Evolutionary conservation across 768 basidiomycete genomes (phyloP).

Genomic region (Saitozyma podzolica): DNA sequence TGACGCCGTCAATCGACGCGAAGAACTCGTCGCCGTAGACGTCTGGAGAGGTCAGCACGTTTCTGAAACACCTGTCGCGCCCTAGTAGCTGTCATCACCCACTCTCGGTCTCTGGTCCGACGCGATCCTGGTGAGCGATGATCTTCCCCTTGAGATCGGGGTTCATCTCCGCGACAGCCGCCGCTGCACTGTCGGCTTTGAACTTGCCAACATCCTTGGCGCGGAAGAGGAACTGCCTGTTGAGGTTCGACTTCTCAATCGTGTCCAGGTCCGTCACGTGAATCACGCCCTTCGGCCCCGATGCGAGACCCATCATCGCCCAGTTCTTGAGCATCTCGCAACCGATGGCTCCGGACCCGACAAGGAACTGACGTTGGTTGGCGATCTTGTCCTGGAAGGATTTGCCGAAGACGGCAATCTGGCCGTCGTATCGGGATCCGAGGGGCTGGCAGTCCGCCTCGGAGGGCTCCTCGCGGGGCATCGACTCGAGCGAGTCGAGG

Average conservation of each 20-base stretch:
- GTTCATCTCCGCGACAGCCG: constrained; percentile 94
- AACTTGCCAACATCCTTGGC: constrained; percentile 94
- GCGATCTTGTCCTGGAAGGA: constrained; percentile 87
- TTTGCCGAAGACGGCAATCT: constrained; percentile 94
- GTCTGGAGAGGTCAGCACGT: constrained; percentile 58
- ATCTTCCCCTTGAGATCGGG: constrained; percentile 84
- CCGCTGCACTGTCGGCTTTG: constrained; percentile 90
- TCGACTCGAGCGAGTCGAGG: constrained; percentile 94
- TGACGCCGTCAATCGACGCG: constrained; percentile 81
- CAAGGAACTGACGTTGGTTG: constrained; percentile 89
- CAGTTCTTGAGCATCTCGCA: constrained; percentile 99
- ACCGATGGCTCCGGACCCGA: constrained; percentile 98
- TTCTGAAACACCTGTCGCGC: neutral
- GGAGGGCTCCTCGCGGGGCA: constrained; percentile 71
- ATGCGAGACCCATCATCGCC: constrained; percentile 95
- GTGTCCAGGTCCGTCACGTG: constrained; percentile 97
- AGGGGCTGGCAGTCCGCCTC: constrained; percentile 80
- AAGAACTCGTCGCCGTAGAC: constrained; percentile 89
- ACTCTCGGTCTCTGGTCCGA: constrained; percentile 92
- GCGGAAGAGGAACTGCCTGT: constrained; percentile 96
- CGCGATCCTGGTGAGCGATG: constrained; percentile 82
- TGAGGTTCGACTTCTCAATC: constrained; percentile 98
- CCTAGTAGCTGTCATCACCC: constrained; percentile 47
- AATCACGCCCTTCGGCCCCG: constrained; percentile 71
- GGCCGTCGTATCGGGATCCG: constrained; percentile 84